Evolutionary conservation across 2,329 filamentous ascomycete species (phyloP).

Genomic region (Penicillium sp.): DNA sequence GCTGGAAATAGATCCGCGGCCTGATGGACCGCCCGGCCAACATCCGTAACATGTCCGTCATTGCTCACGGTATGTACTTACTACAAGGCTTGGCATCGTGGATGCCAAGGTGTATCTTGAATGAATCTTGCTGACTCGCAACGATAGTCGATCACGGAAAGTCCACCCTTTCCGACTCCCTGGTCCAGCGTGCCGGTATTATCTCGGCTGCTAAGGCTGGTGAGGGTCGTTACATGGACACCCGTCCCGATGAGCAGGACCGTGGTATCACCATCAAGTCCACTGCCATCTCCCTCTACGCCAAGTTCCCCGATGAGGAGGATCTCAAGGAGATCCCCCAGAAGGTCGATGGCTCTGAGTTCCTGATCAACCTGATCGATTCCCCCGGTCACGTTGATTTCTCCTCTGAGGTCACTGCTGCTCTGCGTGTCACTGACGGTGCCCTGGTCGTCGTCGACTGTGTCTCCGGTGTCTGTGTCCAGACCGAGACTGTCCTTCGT

Average conservation of each 20-base stretch:
- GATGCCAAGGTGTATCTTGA: no score
- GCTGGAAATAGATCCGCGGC: conserved; percentile 39
- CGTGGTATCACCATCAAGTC: conserved; percentile 99
- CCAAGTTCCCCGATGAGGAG: conserved; percentile 66
- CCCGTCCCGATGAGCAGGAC: conserved; percentile 94
- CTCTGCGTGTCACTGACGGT: conserved; percentile 99
- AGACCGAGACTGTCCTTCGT: conserved; percentile 98
- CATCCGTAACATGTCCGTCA: conserved; percentile 96
- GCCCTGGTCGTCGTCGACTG: conserved; percentile 99
- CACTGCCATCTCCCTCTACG: conserved; percentile 97
- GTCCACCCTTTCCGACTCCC: conserved; percentile 97
- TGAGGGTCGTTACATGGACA: conserved; percentile 92
- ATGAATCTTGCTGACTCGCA: no score
- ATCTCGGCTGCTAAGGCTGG: conserved; percentile 97
- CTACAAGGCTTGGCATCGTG: no score
- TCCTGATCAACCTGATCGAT: conserved; percentile 99
- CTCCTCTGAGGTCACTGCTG: conserved; percentile 98
- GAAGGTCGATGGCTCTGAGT: conserved; percentile 83
- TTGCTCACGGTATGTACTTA: conserved; percentile 96
- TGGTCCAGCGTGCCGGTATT: conserved; percentile 98
- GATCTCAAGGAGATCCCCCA: conserved; percentile 90
- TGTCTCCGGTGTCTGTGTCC: conserved; percentile 98
- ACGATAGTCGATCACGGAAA: conserved; percentile 99
- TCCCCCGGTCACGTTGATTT: conserved; percentile 99
- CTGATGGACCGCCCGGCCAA: conserved; percentile 49